Base-by-base conservation (phyloP, 352 stramenopile species). In the Thalassiosira livingstoniorum region DNA sequence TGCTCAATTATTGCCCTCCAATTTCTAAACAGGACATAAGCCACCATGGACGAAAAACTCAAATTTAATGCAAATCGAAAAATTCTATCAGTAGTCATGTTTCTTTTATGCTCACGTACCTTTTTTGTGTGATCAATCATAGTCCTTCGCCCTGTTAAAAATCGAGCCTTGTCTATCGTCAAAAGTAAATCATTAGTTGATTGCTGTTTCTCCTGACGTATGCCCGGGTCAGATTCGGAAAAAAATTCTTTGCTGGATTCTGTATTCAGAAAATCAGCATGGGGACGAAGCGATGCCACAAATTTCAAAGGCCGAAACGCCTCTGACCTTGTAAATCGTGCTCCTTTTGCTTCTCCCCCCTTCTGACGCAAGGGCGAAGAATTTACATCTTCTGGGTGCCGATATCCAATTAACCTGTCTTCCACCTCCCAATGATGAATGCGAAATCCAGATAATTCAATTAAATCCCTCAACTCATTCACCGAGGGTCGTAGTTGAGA, bases 221-320 rank as follows among this genome's bases (percentile, higher is more conserved):
- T n/a, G 10, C 21, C 11, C 27, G 39, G 15, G 7, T n/a, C n/a
- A n/a, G n/a, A n/a, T n/a, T n/a, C n/a, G n/a, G n/a, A n/a, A n/a
- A n/a, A n/a, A n/a, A n/a, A n/a, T n/a, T n/a, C n/a, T n/a, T n/a
- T n/a, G n/a, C n/a, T n/a, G n/a, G 39, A 15, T 47, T 47, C 39
- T 18, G 7, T 47, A 15, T 18, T 18, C 15, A 15, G 39, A 15
- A 7, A 18, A 47, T 47, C 39, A 53, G 69, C 31, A 47, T 74
- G 43, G 13, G 35, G 2, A 25, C 53, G 43, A 43, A 79, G 63
- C 45, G 57, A 27, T 42, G 76, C 87, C 2, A 93, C 87, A 76
- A 94, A 93, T 47, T 90, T 88, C 27, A 94, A 63, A 2, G 90
- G 90, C 29, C 83, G 68, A 60, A 93, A 94, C 10, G 66, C 86